Conservation (phyloP, 495 filamentous ascomycete genomes). For the Daldinia decipiens region DNA sequence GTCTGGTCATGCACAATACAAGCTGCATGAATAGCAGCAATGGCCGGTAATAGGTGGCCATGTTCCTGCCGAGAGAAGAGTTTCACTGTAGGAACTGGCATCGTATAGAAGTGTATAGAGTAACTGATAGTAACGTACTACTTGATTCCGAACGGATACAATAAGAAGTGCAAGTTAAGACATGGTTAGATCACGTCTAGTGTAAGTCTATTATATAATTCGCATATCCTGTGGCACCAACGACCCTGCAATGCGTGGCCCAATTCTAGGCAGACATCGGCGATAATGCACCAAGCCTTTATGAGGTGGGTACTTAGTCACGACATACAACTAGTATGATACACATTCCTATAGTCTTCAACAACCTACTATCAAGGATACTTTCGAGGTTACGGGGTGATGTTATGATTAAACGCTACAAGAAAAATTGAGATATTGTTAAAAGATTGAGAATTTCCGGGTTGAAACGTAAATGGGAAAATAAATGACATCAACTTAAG, state of each 20-base stretch:
- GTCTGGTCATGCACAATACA: constrained; percentile 11
- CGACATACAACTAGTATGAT: background rate
- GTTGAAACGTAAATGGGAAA: too few species aligned
- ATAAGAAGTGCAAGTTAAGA: background rate
- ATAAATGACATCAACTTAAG: too few species aligned
- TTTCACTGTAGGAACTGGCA: background rate
- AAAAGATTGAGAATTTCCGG: too few species aligned
- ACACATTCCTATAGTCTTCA: too few species aligned
- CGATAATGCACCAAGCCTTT: background rate
- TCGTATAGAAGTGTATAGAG: constrained; percentile 4
- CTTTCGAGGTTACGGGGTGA: too few species aligned
- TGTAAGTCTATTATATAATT: background rate
- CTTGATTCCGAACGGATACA: background rate
- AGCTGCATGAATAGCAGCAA: constrained; percentile 9
- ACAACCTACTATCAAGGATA: too few species aligned
- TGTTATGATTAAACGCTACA: too few species aligned
- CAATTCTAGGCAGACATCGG: background rate
- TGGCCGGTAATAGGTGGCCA: constrained; percentile 3
- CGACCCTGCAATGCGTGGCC: background rate
- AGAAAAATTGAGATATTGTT: too few species aligned
- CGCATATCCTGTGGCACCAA: background rate
- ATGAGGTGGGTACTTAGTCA: background rate
- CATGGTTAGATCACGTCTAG: background rate
- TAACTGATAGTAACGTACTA: background rate
- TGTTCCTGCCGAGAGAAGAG: constrained; percentile 14